Evolutionary conservation across 2,329 filamentous ascomycete species (phyloP), one percentile per base, ranked within the genome.

Genomic region (Alternaria angustiovoidea): DNA sequence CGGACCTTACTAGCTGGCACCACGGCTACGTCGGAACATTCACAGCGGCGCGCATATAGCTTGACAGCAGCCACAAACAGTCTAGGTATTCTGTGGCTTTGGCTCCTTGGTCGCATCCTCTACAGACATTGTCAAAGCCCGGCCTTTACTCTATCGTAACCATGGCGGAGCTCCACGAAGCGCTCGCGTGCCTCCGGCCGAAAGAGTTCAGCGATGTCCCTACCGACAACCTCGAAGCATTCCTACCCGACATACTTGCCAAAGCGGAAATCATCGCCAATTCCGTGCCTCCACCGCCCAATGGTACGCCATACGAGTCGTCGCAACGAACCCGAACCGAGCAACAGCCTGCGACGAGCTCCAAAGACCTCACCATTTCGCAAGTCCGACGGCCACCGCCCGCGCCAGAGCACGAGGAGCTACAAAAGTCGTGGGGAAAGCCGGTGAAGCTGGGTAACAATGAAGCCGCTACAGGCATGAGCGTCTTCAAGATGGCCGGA

Each of bases 351-450:
- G 84, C 82, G 11, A 74, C 74, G 43, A 83, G 80, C 63, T 81
- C 83, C 34, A 82, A 83, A 46, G 82, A 88, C 62, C 79, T 88
- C 53, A 82, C 82, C 42, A 75, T 83, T 54, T 86, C 87, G 2
- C 72, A 81, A 18, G 84, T 82, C 7, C 82, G 85, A 52, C 77
- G 81, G 51, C 77, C 78, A 36, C 80, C 84, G 2, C 80, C 85
- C 3, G 79, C 84, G 22, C 78, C 84, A 8, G 79, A 87, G n/a
- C 82, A 88, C 32, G 82, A 81, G 28, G 80, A 85, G 20, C 80
- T 97, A n/a, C 88, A 89, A 59, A 91, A 91, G 72, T 87, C 92
- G 78, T 97, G 94, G 93, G 86, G 87, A 43, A 97, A 96, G 77
- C 90, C 93, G 42, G 81, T 94, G 72, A 94, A 93, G 78, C 79